phyloP scores from a whole-genome alignment of 495 filamentous ascomycete species.

The Aspergillus cavernicola region DNA sequence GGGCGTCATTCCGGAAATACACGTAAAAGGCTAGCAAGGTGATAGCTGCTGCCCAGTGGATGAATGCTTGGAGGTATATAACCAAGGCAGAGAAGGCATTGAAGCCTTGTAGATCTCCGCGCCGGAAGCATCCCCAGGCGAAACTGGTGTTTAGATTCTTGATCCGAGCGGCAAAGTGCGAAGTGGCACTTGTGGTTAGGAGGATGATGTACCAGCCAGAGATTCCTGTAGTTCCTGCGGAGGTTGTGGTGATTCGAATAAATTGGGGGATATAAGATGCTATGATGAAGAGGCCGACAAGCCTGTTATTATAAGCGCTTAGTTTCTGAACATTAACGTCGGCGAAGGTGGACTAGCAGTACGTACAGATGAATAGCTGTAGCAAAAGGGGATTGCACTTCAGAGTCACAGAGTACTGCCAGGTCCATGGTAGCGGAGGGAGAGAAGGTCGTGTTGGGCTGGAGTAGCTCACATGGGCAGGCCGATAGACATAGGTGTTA shows the following conservation, averaged over 20 bases:
- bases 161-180: no score
- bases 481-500: no score
- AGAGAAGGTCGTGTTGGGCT: no score
- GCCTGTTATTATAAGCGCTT: background rate
- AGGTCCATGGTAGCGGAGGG: background rate
- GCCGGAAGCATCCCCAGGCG: background rate
- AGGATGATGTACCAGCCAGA: no score
- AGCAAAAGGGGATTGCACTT: background rate
- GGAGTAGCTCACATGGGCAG: no score
- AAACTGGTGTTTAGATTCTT: no score
- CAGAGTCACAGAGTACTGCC: background rate
- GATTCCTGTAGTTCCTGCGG: background rate
- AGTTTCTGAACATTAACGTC: no score
- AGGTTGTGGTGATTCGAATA: background rate
- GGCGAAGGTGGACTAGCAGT: background rate
- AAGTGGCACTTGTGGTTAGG: no score
- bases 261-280: background rate
- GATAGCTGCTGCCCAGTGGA: background rate
- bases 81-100: background rate
- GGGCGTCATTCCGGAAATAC: background rate
- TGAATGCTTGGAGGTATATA: background rate
- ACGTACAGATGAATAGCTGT: background rate
- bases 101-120: background rate
- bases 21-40: background rate
- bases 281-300: background rate